Evolutionary conservation across 805 yeast genomes (phyloP).

Genomic region (Yarrowia sp.): DNA sequence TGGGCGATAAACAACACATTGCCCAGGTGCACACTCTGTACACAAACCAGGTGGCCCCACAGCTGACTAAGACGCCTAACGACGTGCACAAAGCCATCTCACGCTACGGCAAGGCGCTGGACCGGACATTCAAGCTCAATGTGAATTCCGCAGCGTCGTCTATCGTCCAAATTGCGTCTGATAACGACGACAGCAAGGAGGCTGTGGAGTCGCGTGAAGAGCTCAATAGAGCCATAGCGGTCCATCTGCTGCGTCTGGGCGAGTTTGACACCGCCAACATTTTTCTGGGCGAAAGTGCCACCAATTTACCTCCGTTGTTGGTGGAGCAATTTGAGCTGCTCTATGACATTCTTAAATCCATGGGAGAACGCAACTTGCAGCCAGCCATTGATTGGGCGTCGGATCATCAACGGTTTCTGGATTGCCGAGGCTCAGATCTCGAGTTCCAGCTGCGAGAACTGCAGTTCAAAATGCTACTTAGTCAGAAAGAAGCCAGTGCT

Average conservation of each 20-base stretch:
- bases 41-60: slow-evolving; percentile 6
- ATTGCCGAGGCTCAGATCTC: slow-evolving; percentile 42
- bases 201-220: slow-evolving; percentile 29
- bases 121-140: slow-evolving; percentile 30
- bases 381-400: slow-evolving; percentile 53
- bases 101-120: slow-evolving; percentile 38
- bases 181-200: slow-evolving; percentile 3
- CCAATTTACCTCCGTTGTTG: slow-evolving; percentile 37
- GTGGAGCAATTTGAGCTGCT: slow-evolving; percentile 43
- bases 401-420: slow-evolving; percentile 34
- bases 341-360: slow-evolving; percentile 43
- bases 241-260: slow-evolving; percentile 50
- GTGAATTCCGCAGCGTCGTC: slow-evolving; percentile 7
- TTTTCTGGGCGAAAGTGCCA: slow-evolving; percentile 36
- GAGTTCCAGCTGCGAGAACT: slow-evolving; percentile 47
- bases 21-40: neutral
- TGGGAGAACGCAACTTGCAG: slow-evolving; percentile 40
- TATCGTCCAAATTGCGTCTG: slow-evolving; percentile 1
- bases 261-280: slow-evolving; percentile 41
- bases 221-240: slow-evolving; percentile 44
- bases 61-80: slow-evolving; percentile 32
- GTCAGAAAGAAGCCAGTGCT: slow-evolving; percentile 33
- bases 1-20: slow-evolving; percentile 29
- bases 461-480: slow-evolving; percentile 38
- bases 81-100: slow-evolving; percentile 33